A percentile compares a stretch with the other conserved stretches of the same genome.
Evolutionary conservation across 2,329 filamentous ascomycete genomes (phyloP).

Genomic region (Metarhizium sp.): DNA sequence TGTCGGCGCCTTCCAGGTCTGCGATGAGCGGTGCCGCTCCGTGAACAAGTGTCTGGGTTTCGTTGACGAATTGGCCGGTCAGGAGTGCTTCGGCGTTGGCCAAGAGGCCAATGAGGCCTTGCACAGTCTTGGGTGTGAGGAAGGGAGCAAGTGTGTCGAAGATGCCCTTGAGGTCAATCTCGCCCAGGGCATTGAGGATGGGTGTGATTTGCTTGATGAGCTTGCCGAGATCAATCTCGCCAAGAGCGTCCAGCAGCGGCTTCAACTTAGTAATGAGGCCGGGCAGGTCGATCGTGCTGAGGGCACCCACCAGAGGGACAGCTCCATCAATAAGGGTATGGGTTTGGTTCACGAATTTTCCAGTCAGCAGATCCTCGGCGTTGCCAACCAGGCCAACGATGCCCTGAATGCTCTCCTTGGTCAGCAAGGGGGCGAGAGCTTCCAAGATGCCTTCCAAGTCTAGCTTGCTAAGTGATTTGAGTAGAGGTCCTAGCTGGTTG

Average conservation of each 20-base stretch:
- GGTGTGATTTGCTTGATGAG: slow-evolving; percentile 18
- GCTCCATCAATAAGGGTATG: slow-evolving; percentile 23
- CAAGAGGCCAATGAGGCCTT: slow-evolving; percentile 25
- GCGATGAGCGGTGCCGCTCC: slow-evolving; percentile 28
- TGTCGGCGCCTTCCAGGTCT: slow-evolving; percentile 25
- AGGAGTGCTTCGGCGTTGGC: slow-evolving; percentile 29
- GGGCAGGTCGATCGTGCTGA: slow-evolving; percentile 24
- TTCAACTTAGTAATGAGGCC: slow-evolving; percentile 20
- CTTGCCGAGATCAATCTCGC: slow-evolving; percentile 17
- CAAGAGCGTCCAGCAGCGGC: slow-evolving; percentile 22
- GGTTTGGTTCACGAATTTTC: slow-evolving; percentile 21
- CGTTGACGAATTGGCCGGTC: slow-evolving; percentile 28
- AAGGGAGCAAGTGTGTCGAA: slow-evolving; percentile 23
- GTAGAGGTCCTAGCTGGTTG: slow-evolving; percentile 18
- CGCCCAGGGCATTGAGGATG: slow-evolving; percentile 18
- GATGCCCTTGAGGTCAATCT: slow-evolving; percentile 24
- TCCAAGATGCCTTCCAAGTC: slow-evolving; percentile 24
- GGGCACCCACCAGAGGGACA: slow-evolving; percentile 25
- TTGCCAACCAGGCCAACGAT: slow-evolving; percentile 24
- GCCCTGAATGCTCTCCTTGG: slow-evolving; percentile 20
- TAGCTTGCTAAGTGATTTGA: slow-evolving; percentile 20
- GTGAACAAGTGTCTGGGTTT: slow-evolving; percentile 28
- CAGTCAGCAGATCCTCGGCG: slow-evolving; percentile 23
- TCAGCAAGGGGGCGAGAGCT: slow-evolving; percentile 23
- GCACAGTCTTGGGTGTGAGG: slow-evolving; percentile 23